phyloP scores from a whole-genome alignment of 306 rosid genomes.

The Dalbergia cochinchinensis region DNA sequence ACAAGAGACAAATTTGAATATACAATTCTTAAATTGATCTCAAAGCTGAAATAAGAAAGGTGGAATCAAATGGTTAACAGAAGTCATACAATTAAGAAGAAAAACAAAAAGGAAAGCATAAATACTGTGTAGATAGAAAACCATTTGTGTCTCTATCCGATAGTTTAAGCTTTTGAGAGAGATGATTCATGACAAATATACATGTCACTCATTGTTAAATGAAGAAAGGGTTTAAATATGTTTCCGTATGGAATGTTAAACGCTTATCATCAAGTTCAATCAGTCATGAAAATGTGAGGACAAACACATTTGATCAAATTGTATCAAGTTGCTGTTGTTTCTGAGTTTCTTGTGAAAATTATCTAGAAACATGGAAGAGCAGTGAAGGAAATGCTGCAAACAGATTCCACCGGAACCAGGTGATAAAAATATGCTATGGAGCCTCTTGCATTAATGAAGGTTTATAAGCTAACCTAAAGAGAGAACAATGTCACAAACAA shows the following conservation, averaged over 20 bases:
- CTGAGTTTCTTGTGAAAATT: background rate
- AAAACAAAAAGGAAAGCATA: background rate
- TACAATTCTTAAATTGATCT: conserved; percentile 23
- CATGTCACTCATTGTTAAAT: background rate
- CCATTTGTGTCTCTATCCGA: too few relatives aligned
- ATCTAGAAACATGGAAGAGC: conserved; percentile 18
- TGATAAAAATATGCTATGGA: too few relatives aligned
- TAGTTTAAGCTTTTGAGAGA: too few relatives aligned
- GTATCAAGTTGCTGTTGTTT: background rate
- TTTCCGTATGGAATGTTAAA: background rate
- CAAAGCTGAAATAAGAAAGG: background rate
- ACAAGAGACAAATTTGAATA: conserved; percentile 44
- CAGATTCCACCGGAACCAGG: background rate
- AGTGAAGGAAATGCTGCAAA: background rate
- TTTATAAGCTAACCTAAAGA: background rate
- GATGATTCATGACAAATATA: too few relatives aligned
- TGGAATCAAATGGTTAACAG: conserved; percentile 14
- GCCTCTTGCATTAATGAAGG: background rate
- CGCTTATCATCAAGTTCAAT: conserved; percentile 5
- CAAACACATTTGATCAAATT: conserved; percentile 14
- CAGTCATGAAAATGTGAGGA: background rate
- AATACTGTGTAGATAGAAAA: too few relatives aligned
- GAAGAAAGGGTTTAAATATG: background rate
- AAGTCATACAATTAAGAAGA: background rate
- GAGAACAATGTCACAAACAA: background rate